These are phyloP conservation scores for Apophysomyces elegans DNA, from an alignment of 371 early-diverging fungal species.

Conservation along the genomic window DNA sequence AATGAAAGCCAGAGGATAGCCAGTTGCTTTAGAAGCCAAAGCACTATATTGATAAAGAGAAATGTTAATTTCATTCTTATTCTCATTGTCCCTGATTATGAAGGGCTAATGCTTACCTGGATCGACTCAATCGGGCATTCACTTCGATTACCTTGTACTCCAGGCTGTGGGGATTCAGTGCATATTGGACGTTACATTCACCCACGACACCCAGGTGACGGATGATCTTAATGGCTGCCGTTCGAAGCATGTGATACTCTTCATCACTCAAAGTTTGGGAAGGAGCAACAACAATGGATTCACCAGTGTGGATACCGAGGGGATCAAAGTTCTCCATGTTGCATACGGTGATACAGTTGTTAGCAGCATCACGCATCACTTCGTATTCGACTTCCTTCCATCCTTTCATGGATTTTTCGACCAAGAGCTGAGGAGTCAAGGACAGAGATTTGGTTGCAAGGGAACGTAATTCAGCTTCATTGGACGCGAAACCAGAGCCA, in stretches of 20 bases:
- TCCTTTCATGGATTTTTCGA: slow-evolving; percentile 95
- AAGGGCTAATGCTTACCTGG: slow-evolving; percentile 36
- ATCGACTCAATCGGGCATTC: slow-evolving; percentile 92
- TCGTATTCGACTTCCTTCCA: slow-evolving; percentile 99
- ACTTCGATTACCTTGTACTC: slow-evolving; percentile 96
- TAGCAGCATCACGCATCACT: slow-evolving; percentile 92
- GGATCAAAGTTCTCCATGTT: slow-evolving; percentile 99
- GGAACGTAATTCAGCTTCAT: slow-evolving; percentile 71
- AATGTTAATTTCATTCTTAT: slow-evolving; percentile 2
- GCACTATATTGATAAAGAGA: slow-evolving; percentile 52
- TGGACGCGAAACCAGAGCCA: slow-evolving; percentile 93
- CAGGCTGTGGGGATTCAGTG: slow-evolving; percentile 82
- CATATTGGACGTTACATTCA: slow-evolving; percentile 97
- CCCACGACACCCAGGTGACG: slow-evolving; percentile 96
- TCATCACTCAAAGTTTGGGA: slow-evolving; percentile 92
- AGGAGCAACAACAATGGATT: slow-evolving; percentile 96
- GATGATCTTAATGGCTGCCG: slow-evolving; percentile 92
- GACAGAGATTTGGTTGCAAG: slow-evolving; percentile 83
- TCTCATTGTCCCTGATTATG: not conserved
- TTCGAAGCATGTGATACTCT: slow-evolving; percentile 94
- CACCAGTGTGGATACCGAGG: slow-evolving; percentile 94
- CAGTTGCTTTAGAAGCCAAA: slow-evolving; percentile 94
- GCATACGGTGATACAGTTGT: slow-evolving; percentile 98
- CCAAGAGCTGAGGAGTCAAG: slow-evolving; percentile 85
- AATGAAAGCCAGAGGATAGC: slow-evolving; percentile 94